Percentiles rank a stretch among this genome's conserved stretches.
Evolutionary conservation across 495 filamentous ascomycete genomes (phyloP).

Genomic region (Thozetella sp.): DNA sequence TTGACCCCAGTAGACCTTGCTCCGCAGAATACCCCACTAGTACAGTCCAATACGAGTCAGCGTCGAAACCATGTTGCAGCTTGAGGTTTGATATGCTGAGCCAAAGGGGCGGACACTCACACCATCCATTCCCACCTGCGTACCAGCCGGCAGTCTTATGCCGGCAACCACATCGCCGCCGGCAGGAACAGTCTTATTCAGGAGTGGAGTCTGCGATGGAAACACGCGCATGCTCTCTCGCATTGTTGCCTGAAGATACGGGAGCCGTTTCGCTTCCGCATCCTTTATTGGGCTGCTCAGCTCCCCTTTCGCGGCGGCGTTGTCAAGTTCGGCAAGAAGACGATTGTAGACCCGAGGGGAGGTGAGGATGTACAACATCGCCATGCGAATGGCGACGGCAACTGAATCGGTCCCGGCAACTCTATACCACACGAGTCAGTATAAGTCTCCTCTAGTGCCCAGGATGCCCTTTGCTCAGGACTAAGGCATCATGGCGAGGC

Average conservation of each 20-base stretch:
- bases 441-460: background rate
- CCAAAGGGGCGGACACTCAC: background rate
- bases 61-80: background rate
- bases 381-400: slow-evolving; percentile 56
- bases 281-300: slow-evolving; percentile 32
- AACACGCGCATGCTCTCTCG: slow-evolving; percentile 46
- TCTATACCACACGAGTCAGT: slow-evolving; percentile 9
- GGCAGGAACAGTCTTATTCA: background rate
- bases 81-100: background rate
- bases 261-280: slow-evolving; percentile 35
- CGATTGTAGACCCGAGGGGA: slow-evolving; percentile 47
- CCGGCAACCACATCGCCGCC: background rate
- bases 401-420: slow-evolving; percentile 66
- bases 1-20: slow-evolving; percentile 1
- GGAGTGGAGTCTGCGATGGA: slow-evolving; percentile 14
- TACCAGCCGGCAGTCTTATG: background rate
- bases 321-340: slow-evolving; percentile 59
- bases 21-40: slow-evolving; percentile 1
- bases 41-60: background rate
- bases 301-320: slow-evolving; percentile 19
- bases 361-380: slow-evolving; percentile 52
- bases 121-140: slow-evolving; percentile 2
- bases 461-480: background rate
- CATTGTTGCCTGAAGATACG: slow-evolving; percentile 49
- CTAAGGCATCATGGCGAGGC: background rate